Base-by-base conservation (phyloP, 2,329 filamentous ascomycete species). In the Phoma herbarum region DNA sequence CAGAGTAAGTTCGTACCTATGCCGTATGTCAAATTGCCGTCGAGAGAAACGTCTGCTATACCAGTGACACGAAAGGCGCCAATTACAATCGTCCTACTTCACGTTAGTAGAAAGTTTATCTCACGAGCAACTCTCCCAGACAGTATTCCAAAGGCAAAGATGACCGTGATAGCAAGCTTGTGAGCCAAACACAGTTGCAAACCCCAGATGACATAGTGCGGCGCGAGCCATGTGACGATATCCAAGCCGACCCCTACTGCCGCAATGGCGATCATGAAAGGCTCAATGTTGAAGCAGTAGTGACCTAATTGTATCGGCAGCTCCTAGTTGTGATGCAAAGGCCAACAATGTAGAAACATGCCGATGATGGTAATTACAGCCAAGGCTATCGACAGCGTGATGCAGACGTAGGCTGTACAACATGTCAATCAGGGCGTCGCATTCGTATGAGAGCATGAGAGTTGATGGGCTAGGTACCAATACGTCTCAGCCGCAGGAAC, bases 171-270 rank as follows among this genome's bases (percentile, higher is more conserved):
- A 4, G 67, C 66, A 25, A 71, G 23, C 58, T 68, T 69, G 61
- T 74, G 65, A 8, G 63, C 60, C 10, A 25, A 59, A 26, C 60
- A 64, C 10, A 72, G 62, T 25, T 59, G 66, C 9, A 71, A 45
- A 18, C 51, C 60, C 72, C 69, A 72, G 3, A 73, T 62, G 14
- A 69, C 68, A 41, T 60, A 66, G 31, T 73, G 68, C 3, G 71
- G 70, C 12, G 70, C 48, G 14, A 52, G 57, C 67, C 67, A 74
- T 9, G 61, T 69, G 18, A 68, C 41, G 10, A 52, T 26, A 41
- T 73, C 70, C 11, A 72, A 42, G 41, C 57, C 42, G 20, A 72
- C 39, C 5, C 66, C 63, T 2, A 60, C 52, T 18, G 53, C 48
- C 9, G 63, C 49, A 23, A 62, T 48, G 0, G 50, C 18, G 14